Evolutionary conservation across 139 green algal species (phyloP).

Genomic region (Chlamydomonas incerta): DNA sequence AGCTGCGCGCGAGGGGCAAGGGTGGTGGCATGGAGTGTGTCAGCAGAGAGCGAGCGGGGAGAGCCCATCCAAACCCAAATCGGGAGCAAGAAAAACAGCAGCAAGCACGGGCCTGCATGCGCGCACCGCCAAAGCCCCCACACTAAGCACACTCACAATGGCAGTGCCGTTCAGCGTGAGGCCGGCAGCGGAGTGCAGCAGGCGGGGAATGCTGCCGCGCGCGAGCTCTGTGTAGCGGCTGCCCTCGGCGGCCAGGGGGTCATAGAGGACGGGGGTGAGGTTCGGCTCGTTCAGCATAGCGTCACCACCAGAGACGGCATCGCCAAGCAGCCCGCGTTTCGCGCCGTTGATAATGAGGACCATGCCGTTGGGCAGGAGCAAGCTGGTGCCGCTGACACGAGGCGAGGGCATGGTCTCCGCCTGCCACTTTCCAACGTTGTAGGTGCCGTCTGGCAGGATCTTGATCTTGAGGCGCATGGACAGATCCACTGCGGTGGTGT

Average conservation of each 20-base stretch:
- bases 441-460: neutral
- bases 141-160: constrained; percentile 18
- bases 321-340: constrained; percentile 42
- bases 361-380: constrained; percentile 45
- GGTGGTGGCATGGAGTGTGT: too few relatives aligned
- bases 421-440: constrained; percentile 25
- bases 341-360: constrained; percentile 51
- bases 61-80: neutral
- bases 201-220: constrained; percentile 38
- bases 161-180: constrained; percentile 52
- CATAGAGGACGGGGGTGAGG: constrained; percentile 44
- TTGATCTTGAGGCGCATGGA: constrained; percentile 32
- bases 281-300: constrained; percentile 43
- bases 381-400: constrained; percentile 10
- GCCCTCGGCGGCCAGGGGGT: constrained; percentile 16
- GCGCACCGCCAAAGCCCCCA: too few relatives aligned
- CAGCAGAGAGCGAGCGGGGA: neutral
- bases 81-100: too few relatives aligned
- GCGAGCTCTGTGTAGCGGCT: constrained; percentile 6
- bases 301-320: neutral
- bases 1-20: constrained; percentile 5
- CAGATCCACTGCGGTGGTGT: constrained; percentile 34
- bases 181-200: constrained; percentile 52
- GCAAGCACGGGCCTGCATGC: too few relatives aligned
- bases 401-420: constrained; percentile 41